Percentiles rank a stretch among this genome's conserved stretches.
phyloP scores from a whole-genome alignment of 495 filamentous ascomycete species.

The Podospora anserina region DNA sequence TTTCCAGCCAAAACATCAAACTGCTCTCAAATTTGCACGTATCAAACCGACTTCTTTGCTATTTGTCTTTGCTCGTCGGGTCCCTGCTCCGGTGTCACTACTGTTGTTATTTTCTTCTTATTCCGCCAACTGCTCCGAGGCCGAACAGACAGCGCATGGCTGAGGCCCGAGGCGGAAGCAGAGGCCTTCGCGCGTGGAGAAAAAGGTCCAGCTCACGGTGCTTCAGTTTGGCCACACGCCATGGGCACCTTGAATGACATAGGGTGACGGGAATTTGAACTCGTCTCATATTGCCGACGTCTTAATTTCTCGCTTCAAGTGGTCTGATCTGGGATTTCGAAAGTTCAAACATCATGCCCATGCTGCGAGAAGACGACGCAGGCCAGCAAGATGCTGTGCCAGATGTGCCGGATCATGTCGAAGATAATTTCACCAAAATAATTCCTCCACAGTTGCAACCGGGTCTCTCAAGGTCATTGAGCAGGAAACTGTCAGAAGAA shows the following conservation, averaged over 20 bases:
- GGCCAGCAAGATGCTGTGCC: slow-evolving; percentile 25
- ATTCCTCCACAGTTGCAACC: slow-evolving; percentile 20
- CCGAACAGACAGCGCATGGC: not conserved
- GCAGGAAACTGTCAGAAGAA: slow-evolving; percentile 44
- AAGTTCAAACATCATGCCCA: slow-evolving; percentile 48
- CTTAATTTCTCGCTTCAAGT: not conserved
- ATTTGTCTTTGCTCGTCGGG: not conserved
- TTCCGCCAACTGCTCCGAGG: not conserved
- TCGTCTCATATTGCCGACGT: slow-evolving; percentile 5
- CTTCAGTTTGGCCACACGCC: not conserved
- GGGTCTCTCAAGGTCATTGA: slow-evolving; percentile 18
- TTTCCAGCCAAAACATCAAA: not conserved
- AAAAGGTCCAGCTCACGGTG: not conserved
- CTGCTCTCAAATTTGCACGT: not conserved
- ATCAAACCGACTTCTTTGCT: slow-evolving; percentile 2
- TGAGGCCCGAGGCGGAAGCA: slow-evolving; percentile 2
- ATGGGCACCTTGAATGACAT: slow-evolving; percentile 16
- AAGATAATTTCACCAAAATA: slow-evolving; percentile 16
- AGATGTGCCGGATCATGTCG: not conserved
- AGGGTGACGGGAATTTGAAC: slow-evolving; percentile 12
- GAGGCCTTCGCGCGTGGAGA: not conserved
- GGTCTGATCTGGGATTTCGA: slow-evolving; percentile 1
- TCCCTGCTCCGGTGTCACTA: not conserved
- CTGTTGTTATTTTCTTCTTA: not conserved
- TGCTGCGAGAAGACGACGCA: slow-evolving; percentile 50